phyloP scores from a whole-genome alignment of 352 stramenopile species.

The Globisporangium uncinulatum region DNA sequence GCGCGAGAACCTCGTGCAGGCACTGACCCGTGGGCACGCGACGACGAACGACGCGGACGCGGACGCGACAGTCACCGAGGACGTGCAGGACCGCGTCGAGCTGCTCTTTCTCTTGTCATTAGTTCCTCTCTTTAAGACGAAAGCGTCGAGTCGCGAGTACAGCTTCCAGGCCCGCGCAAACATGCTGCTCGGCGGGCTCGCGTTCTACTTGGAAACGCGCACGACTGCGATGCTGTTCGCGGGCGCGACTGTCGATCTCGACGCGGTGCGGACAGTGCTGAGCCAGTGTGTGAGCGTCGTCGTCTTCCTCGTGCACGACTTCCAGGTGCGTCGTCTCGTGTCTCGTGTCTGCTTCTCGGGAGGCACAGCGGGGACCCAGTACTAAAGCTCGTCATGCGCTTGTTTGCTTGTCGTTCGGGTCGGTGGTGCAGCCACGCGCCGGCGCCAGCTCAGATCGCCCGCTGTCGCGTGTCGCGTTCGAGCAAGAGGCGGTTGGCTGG shows the following conservation, averaged over 20 bases:
- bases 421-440: too few relatives aligned
- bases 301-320: constrained; percentile 27
- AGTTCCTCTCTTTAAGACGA: constrained; percentile 1
- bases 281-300: constrained; percentile 23
- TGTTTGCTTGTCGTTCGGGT: too few relatives aligned
- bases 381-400: too few relatives aligned
- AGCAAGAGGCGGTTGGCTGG: constrained; percentile 1
- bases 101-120: constrained; percentile 8
- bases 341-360: not conserved
- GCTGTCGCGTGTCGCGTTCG: constrained; percentile 7
- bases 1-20: constrained; percentile 31
- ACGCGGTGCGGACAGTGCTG: constrained; percentile 8
- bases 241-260: constrained; percentile 2
- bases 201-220: constrained; percentile 5
- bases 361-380: too few relatives aligned
- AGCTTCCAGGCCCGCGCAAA: not conserved
- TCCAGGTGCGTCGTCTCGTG: constrained; percentile 13
- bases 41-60: not conserved
- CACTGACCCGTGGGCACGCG: constrained; percentile 14
- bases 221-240: constrained; percentile 6
- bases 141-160: not conserved
- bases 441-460: not conserved
- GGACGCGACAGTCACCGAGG: not conserved
- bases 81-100: constrained; percentile 6
- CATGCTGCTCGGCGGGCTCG: not conserved